Evolutionary conservation across 306 rosid genomes (phyloP).

Genomic region (Benincasa hispida): DNA sequence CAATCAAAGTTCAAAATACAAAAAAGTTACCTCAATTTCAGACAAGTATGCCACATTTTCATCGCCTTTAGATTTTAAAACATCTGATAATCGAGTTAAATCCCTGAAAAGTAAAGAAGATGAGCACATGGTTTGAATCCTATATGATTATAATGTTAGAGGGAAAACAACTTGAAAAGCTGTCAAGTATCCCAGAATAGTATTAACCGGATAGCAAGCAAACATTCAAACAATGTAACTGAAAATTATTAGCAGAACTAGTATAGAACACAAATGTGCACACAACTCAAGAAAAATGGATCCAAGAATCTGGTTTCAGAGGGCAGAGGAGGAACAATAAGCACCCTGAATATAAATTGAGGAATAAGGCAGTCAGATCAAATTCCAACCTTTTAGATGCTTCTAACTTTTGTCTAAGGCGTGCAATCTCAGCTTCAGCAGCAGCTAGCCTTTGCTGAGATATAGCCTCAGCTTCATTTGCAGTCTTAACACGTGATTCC

Average conservation of each 20-base stretch:
- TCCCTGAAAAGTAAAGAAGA: constrained; percentile 42
- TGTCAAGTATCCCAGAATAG: not conserved
- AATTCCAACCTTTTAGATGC: constrained; percentile 56
- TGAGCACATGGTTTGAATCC: not conserved
- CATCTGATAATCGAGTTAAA: constrained; percentile 34
- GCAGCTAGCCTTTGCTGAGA: constrained; percentile 91
- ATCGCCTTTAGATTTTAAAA: constrained; percentile 63
- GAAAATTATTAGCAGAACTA: not conserved
- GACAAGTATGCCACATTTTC: constrained; percentile 88
- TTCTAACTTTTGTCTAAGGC: constrained; percentile 60
- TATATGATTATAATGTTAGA: not conserved
- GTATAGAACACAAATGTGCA: not conserved
- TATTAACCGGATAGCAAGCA: not conserved
- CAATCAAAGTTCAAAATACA: constrained; percentile 10
- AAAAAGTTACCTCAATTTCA: constrained; percentile 78
- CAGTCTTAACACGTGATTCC: constrained; percentile 84
- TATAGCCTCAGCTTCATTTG: constrained; percentile 89
- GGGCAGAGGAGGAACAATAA: not conserved
- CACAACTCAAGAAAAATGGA: not conserved
- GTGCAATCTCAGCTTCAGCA: constrained; percentile 86
- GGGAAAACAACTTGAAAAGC: not conserved
- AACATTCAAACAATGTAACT: not conserved
- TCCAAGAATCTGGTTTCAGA: not conserved
- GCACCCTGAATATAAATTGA: not conserved
- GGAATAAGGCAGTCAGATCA: not conserved